Conservation (phyloP, 192 early-diverging fungal species). For the Borealophlyctis nickersoniae region DNA sequence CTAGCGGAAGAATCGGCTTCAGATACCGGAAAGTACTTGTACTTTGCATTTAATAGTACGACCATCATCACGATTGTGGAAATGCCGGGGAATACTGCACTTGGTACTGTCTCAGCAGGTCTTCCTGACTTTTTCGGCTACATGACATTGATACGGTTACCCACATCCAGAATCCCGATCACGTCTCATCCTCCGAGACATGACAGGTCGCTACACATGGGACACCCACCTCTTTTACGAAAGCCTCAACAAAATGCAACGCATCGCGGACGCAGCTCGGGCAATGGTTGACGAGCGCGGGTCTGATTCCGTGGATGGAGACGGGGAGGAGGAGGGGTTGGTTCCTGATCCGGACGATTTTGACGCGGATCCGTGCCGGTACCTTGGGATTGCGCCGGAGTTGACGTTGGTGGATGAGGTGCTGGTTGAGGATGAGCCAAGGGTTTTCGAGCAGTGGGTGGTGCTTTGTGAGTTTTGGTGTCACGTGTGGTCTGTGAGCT, state of each 20-base stretch:
- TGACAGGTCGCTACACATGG: conserved; percentile 80
- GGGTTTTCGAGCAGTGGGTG: conserved; percentile 19
- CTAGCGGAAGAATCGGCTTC: conserved; percentile 33
- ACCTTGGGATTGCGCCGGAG: conserved; percentile 23
- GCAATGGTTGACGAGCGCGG: neutral
- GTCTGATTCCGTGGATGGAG: too few relatives aligned
- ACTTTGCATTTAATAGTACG: conserved; percentile 71
- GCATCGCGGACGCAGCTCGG: neutral
- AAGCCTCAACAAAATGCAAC: conserved; percentile 36
- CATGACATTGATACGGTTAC: too few relatives aligned
- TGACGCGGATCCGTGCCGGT: conserved; percentile 17
- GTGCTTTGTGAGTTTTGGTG: neutral
- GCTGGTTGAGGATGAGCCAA: conserved; percentile 12
- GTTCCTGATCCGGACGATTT: conserved; percentile 19
- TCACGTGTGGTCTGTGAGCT: neutral
- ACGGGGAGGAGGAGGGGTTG: neutral
- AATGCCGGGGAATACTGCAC: conserved; percentile 40
- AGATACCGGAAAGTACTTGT: conserved; percentile 45
- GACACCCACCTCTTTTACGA: conserved; percentile 73
- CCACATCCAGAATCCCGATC: conserved; percentile 39
- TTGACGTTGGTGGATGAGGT: conserved; percentile 27
- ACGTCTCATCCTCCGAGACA: conserved; percentile 68
- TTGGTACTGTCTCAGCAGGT: conserved; percentile 38
- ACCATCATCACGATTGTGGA: conserved; percentile 72
- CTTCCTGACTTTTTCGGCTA: conserved; percentile 4